These are phyloP conservation scores for Elongisporangium undulatum DNA, from an alignment of 352 stramenopile genomes.

Conservation along the genomic window DNA sequence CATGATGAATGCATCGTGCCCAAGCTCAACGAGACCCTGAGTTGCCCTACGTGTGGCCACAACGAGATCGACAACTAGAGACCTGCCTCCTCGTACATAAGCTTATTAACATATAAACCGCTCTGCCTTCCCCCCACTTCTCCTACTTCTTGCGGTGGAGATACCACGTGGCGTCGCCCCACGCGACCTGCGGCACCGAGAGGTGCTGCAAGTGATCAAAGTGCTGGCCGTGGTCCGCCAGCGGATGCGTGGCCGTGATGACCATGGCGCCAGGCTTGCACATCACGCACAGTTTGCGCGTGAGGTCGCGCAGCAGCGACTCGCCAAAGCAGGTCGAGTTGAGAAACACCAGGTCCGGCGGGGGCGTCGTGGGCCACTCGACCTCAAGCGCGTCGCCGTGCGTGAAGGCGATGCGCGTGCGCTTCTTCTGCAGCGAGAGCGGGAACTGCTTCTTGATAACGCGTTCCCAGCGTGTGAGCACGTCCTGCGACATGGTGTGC, in stretches of 20 bases:
- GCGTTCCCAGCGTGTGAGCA: slow-evolving; percentile 53
- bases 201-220: slow-evolving; percentile 39
- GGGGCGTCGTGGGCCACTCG: slow-evolving; percentile 57
- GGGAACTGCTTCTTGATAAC: slow-evolving; percentile 38
- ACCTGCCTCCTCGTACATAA: neutral
- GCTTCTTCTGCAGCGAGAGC: slow-evolving; percentile 60
- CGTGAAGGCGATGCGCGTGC: slow-evolving; percentile 65
- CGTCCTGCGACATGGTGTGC: slow-evolving; percentile 49
- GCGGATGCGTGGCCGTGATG: slow-evolving; percentile 52
- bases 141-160: slow-evolving; percentile 39
- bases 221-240: slow-evolving; percentile 29
- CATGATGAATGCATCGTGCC: slow-evolving; percentile 83
- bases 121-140: neutral
- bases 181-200: slow-evolving; percentile 50
- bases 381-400: slow-evolving; percentile 58
- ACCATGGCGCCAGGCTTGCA: slow-evolving; percentile 57
- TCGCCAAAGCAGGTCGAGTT: slow-evolving; percentile 90
- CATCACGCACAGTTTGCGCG: slow-evolving; percentile 30
- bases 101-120: neutral
- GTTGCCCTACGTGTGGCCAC: slow-evolving; percentile 60
- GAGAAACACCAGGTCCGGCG: slow-evolving; percentile 74
- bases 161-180: slow-evolving; percentile 54
- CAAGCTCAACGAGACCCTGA: slow-evolving; percentile 65
- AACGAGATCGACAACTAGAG: slow-evolving; percentile 19
- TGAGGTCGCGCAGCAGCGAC: slow-evolving; percentile 48